Evolutionary conservation across 441 rosid genomes (phyloP), one percentile per base, ranked within the genome.

Genomic region (Gossypium aridum): DNA sequence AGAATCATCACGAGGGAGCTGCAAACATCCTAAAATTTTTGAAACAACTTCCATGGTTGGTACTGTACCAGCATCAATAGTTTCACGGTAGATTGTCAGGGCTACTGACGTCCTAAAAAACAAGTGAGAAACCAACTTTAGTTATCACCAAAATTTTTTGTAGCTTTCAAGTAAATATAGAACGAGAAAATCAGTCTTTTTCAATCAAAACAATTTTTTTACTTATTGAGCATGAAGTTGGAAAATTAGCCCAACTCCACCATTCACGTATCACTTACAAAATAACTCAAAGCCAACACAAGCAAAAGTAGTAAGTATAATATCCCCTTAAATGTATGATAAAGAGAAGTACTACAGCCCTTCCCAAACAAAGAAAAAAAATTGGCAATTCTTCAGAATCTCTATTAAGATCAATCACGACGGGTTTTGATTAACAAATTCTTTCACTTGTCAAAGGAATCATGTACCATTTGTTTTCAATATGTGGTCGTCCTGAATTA

Each of bases 1-100:
- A 64, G 88, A 85, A 73, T 90, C 82, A 80, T 91, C 90, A 66
- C 64, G 75, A 77, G 97, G 97, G 75, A 94, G 83, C 83, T 80
- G 87, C 86, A 94, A 85, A 91, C 97, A 92, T 70, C 92, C 94
- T 78, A 94, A 80, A 83, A 92, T 83, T 85, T 87, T 89, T 71
- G 97, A 92, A 83, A 92, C 85, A 80, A 91, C 87, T 68, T 89
- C 99, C 63, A 86, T 76, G 19, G 92, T 85, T 17, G 94, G 99
- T 76, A 74, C 79, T 47, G 85, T 77, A 47, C 92, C 97, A 73
- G 91, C 87, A 74, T 75, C 69, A 43, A 90, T 82, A 53, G 85
- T 81, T 84, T 90, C 91, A 1, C 97, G 93, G 84, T 94, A 91
- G 72, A 84, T 87, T 77, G 76, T 70, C 76, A 94, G 81, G 69